Base-by-base conservation (phyloP, 352 stramenopile species). In the Globisporangium abappressorium region DNA sequence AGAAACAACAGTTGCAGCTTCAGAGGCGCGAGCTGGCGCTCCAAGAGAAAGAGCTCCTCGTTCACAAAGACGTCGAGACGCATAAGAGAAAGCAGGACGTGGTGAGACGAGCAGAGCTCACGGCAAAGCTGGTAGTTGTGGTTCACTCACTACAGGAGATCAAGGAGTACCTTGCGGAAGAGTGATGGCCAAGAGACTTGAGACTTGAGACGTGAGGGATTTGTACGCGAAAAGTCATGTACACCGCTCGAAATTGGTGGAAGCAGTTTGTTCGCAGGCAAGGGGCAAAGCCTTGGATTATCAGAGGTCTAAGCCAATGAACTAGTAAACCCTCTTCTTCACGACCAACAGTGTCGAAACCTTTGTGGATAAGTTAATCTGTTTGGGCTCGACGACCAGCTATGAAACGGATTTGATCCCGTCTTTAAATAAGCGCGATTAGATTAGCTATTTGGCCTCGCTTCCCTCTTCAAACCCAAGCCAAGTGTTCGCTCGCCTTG, bases 21-120 rank as follows among this genome's bases (percentile, higher is more conserved):
- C 62, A 74, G 20, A 76, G 79, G 60, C 76, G 73, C n/a, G 71
- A 86, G 60, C 70, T 89, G 22, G 73, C 78, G 20, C 58, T 82
- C 12, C 76, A 77, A 38, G 73, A 79, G 64, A 70, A 33, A 2
- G 75, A 84, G 47, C 55, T 87, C 28, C 59, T 74, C 7, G 59
- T 72, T 20, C 70, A 70, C 33, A 71, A 85, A 60, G 71, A 79
- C 20, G 67, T 81, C 30, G 69, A 65, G 36, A 63, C 59, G n/a
- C 73, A 75, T 3, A 24, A 54, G 4, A 24, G n/a, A 3, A 30
- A 33, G 49, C 33, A 30, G 22, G 14, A 57, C 3, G 9, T 33
- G 49, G n/a, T 12, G 49, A 18, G n/a, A 12, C 49, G 22, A 30
- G n/a, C 4, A 2, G 26, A 33, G 9, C 22, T 30, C 12, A 8